phyloP scores from a whole-genome alignment of 441 rosid genomes.

The Corymbia calophylla region DNA sequence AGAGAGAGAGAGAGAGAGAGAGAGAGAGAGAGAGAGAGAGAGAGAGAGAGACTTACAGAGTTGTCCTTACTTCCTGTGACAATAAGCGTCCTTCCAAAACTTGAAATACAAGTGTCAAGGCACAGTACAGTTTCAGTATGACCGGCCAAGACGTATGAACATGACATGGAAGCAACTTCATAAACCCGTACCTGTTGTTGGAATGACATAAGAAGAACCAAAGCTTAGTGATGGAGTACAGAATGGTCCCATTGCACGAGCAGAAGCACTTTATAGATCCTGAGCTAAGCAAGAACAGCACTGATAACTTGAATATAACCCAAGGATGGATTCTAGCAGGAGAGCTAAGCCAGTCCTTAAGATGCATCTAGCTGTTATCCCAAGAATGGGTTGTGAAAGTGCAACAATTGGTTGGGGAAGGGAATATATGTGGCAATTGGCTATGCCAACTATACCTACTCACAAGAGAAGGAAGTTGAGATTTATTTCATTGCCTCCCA shows the following conservation, averaged over 20 bases:
- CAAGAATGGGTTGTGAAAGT: background rate
- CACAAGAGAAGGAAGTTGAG: background rate
- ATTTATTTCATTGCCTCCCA: background rate
- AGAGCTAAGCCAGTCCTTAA: background rate
- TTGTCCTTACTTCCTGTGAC: slow-evolving; percentile 94
- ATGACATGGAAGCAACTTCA: slow-evolving; percentile 85
- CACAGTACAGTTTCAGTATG: slow-evolving; percentile 78
- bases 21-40: background rate
- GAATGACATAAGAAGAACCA: slow-evolving; percentile 7
- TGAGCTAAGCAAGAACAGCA: background rate
- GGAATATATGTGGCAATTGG: background rate
- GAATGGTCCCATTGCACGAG: background rate
- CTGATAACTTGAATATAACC: background rate
- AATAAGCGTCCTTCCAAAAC: slow-evolving; percentile 50
- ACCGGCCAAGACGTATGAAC: slow-evolving; percentile 86
- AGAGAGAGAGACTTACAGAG: slow-evolving; percentile 43
- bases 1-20: background rate
- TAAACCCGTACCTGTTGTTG: slow-evolving; percentile 76
- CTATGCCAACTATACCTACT: background rate
- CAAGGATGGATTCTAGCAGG: background rate
- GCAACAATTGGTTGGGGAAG: background rate
- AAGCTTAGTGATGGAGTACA: background rate
- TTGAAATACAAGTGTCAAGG: slow-evolving; percentile 72
- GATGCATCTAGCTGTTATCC: background rate
- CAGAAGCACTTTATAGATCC: background rate